Base-by-base conservation (phyloP, 2,329 filamentous ascomycete species). In the Venturia carpophila region DNA sequence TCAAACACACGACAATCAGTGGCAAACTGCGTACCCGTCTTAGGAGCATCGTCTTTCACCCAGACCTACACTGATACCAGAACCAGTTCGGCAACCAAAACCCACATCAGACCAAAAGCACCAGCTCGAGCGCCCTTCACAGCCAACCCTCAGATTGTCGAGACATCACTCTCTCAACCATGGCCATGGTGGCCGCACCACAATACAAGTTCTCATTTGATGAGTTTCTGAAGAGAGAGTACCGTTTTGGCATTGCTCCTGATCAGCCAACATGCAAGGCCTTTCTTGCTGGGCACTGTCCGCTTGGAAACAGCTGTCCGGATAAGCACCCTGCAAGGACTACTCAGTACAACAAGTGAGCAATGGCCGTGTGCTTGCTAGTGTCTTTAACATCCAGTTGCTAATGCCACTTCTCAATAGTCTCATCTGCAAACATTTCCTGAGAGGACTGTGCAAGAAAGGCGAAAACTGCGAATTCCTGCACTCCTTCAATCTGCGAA, bases 351-450 rank as follows among this genome's bases (percentile, higher is more conserved):
- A 90, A 88, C 78, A 89, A 84, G 73, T 80, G 69, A 62, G 75
- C 78, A 1, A 76, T 76, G n/a, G 52, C 49, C 42, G 39, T 34
- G 37, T 43, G 34, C 17, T 19, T 58, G 43, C 13, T 3, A 10
- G 5, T 37, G 11, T 2, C 11, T 19, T n/a, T 17, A 34, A 9
- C 3, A 41, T 43, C n/a, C 21, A 11, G 5, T 41, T 21, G 39
- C 37, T 61, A 41, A 49, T 13, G 17, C 69, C 69, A 10, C 1
- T 42, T 17, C 49, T 70, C 67, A 63, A 66, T 67, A 84, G 80
- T 62, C 86, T 97, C 19, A 93, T 99, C 67, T 99, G 94, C 86
- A 99, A 99, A 80, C 94, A 97, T 82, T 97, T 94, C 87, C 87
- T 97, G 73, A 90, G 95, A 69, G 93, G 92, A 0, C 85, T 99